Conservation (phyloP, 31 red algal genomes). For the Odonthalia washingtoniensis region DNA sequence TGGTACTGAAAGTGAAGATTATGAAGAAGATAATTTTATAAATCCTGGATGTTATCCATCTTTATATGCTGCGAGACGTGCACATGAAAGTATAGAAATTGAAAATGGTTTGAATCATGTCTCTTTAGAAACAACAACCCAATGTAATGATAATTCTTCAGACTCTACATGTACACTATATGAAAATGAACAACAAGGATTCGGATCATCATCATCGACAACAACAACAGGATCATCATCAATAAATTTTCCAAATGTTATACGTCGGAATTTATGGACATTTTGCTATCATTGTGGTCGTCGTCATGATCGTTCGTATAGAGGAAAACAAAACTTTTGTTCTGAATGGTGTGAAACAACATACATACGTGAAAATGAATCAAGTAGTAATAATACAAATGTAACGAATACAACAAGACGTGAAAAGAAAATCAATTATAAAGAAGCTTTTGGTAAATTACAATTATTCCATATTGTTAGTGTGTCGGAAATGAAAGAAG, state of each 20-base stretch:
- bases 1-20: background rate
- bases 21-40: conserved; percentile 1
- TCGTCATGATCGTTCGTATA: conserved; percentile 25
- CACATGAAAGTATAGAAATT: background rate
- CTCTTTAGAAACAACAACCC: conserved; percentile 26
- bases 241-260: conserved; percentile 15
- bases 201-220: background rate
- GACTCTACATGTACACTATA: conserved; percentile 24
- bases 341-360: conserved; percentile 58
- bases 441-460: conserved; percentile 53
- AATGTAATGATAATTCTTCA: background rate
- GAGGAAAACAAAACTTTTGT: conserved; percentile 49
- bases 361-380: no score
- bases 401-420: no score
- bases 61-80: background rate
- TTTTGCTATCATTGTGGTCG: conserved; percentile 53
- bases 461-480: conserved; percentile 64
- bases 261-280: conserved; percentile 38
- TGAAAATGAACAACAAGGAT: conserved; percentile 24
- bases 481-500: conserved; percentile 56
- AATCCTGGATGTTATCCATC: background rate
- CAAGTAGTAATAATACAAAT: no score
- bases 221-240: conserved; percentile 1
- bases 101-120: conserved; percentile 25
- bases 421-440: conserved; percentile 49